Evolutionary conservation across 352 stramenopile genomes (phyloP).

Genomic region (Hyphochytrium catenoides): DNA sequence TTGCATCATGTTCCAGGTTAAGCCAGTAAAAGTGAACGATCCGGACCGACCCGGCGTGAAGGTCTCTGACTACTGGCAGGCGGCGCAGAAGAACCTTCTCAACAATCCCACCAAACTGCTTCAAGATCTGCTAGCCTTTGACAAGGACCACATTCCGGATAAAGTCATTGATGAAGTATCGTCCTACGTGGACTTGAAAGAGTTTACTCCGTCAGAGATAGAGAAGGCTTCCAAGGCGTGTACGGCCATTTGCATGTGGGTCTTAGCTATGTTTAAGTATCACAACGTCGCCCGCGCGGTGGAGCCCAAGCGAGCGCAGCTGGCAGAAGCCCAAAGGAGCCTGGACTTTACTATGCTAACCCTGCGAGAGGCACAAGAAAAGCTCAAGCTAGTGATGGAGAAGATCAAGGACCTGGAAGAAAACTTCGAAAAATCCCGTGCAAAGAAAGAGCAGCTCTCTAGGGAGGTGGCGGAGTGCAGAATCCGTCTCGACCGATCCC

Average conservation of each 20-base stretch:
- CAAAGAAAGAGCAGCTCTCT: conserved; percentile 33
- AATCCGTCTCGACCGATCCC: conserved; percentile 20
- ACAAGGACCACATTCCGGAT: conserved; percentile 41
- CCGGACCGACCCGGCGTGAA: conserved; percentile 41
- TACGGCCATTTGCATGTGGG: conserved; percentile 65
- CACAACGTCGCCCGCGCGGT: conserved; percentile 40
- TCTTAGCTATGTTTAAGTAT: conserved; percentile 55
- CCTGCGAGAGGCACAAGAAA: conserved; percentile 33
- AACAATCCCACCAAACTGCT: conserved; percentile 43
- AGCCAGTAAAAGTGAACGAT: conserved; percentile 19
- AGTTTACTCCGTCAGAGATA: conserved; percentile 51
- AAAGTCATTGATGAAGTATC: conserved; percentile 35
- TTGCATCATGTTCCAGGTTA: conserved; percentile 58
- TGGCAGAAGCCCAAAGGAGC: conserved; percentile 38
- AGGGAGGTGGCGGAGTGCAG: conserved; percentile 32
- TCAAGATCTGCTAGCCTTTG: conserved; percentile 51
- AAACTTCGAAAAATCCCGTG: conserved; percentile 26
- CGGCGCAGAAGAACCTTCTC: conserved; percentile 43
- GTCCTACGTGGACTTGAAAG: conserved; percentile 52
- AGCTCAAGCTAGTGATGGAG: conserved; percentile 23
- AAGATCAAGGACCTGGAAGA: conserved; percentile 26
- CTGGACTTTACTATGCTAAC: conserved; percentile 37
- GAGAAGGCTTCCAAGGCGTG: conserved; percentile 48
- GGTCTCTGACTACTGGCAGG: conserved; percentile 66
- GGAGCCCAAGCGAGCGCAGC: conserved; percentile 30